These are phyloP conservation scores for Colletotrichum incanum DNA, from an alignment of 2,329 filamentous ascomycete species.

Conservation along the genomic window DNA sequence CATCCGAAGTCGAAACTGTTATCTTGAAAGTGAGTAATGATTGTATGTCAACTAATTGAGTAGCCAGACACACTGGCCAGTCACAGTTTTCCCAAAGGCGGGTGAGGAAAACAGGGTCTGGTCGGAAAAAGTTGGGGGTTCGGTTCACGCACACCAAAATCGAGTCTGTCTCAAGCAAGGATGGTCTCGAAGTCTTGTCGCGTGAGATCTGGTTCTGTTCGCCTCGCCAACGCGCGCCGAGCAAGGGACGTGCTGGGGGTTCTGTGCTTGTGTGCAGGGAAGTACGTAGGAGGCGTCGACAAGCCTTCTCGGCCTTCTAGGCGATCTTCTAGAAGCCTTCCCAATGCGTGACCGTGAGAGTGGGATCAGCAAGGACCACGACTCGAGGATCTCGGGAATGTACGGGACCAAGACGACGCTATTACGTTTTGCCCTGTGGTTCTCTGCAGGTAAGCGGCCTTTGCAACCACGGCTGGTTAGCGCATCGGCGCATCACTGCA, in stretches of 20 bases:
- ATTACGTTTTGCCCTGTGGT: constrained; percentile 36
- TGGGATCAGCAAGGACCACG: constrained; percentile 23
- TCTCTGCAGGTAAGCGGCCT: constrained; percentile 20
- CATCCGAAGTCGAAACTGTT: constrained; percentile 8
- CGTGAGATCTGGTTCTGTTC: constrained; percentile 29
- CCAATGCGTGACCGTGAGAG: constrained; percentile 22
- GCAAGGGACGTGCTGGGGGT: constrained; percentile 14
- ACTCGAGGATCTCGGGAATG: constrained; percentile 37
- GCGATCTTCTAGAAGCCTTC: constrained; percentile 43
- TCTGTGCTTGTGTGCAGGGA: constrained; percentile 6
- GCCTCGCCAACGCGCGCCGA: constrained; percentile 27
- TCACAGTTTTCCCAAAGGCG: constrained; percentile 10
- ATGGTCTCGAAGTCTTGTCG: constrained; percentile 14
- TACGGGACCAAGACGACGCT: constrained; percentile 29
- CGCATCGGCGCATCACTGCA: constrained; percentile 16
- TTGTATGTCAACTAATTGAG: constrained; percentile 29
- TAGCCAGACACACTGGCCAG: constrained; percentile 4
- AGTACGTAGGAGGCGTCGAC: constrained; percentile 32
- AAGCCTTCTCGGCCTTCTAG: constrained; percentile 19
- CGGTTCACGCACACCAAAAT: constrained; percentile 1
- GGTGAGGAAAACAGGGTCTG: constrained; percentile 13
- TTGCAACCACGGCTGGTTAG: constrained; percentile 26
- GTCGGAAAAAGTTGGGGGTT: background rate
- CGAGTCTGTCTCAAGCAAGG: constrained; percentile 11
- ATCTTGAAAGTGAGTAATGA: constrained; percentile 32